These are phyloP conservation scores for Lactarius tabidus DNA, from an alignment of 768 basidiomycete genomes.

Conservation along the genomic window DNA sequence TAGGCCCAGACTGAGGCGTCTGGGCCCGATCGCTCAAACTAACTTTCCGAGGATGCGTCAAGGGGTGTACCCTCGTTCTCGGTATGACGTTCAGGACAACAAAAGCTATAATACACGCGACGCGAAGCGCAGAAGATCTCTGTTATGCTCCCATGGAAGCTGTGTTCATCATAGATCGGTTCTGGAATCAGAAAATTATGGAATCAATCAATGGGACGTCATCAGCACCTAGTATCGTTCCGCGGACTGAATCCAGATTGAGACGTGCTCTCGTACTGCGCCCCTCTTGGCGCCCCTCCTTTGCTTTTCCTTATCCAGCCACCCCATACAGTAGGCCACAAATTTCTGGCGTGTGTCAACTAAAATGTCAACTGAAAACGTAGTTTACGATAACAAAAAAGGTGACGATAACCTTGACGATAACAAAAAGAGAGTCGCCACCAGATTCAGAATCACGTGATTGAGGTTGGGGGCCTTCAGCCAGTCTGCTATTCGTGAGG, in stretches of 20 bases:
- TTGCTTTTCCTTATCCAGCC: slow-evolving; percentile 32
- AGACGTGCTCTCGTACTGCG: not conserved
- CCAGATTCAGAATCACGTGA: not conserved
- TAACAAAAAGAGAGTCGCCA: too few relatives aligned
- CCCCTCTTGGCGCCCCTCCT: too few relatives aligned
- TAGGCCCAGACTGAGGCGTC: not conserved
- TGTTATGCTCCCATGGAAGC: too few relatives aligned
- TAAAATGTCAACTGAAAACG: too few relatives aligned
- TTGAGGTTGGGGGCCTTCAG: not conserved
- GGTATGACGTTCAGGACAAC: not conserved
- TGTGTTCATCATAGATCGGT: not conserved
- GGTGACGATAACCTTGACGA: too few relatives aligned
- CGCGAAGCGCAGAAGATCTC: too few relatives aligned
- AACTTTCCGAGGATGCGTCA: not conserved
- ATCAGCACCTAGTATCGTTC: too few relatives aligned
- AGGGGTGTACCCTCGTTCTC: not conserved
- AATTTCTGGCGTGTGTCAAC: too few relatives aligned
- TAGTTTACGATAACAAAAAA: not conserved
- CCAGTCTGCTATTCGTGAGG: too few relatives aligned
- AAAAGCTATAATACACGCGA: too few relatives aligned
- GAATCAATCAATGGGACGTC: not conserved
- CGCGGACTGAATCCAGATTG: not conserved
- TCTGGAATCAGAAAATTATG: not conserved
- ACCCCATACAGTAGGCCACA: too few relatives aligned
- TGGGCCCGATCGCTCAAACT: not conserved